Evolutionary conservation across 768 basidiomycete genomes (phyloP).

Genomic region (Auricularia sp.): DNA sequence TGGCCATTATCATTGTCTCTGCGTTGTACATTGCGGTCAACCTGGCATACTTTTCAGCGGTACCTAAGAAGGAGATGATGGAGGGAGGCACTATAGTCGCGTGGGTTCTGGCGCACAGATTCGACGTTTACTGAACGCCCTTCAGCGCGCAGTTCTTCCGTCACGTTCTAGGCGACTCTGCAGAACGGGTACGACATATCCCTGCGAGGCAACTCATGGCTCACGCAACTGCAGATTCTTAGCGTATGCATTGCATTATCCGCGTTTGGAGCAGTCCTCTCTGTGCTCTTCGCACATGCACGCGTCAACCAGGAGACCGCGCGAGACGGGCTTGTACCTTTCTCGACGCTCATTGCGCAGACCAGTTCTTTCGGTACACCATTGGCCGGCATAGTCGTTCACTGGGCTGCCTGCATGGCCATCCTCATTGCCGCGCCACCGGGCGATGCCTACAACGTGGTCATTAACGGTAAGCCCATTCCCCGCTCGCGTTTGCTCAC

Average conservation of each 20-base stretch:
- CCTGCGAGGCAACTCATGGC: neutral
- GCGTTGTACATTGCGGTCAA: constrained; percentile 55
- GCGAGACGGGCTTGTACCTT: constrained; percentile 59
- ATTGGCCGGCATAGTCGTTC: constrained; percentile 47
- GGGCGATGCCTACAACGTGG: constrained; percentile 67
- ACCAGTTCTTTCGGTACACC: constrained; percentile 65
- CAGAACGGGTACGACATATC: constrained; percentile 39
- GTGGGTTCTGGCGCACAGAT: constrained; percentile 26
- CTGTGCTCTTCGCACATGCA: constrained; percentile 55
- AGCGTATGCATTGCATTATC: constrained; percentile 56
- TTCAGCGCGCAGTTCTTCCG: constrained; percentile 61
- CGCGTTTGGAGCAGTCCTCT: constrained; percentile 51
- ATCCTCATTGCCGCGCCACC: constrained; percentile 50
- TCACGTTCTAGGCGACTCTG: constrained; percentile 53
- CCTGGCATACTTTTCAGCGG: constrained; percentile 64
- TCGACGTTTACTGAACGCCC: neutral
- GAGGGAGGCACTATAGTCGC: constrained; percentile 58
- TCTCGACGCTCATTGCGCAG: constrained; percentile 55
- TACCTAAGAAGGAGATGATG: constrained; percentile 59
- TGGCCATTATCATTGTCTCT: constrained; percentile 51
- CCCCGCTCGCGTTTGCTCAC: neutral
- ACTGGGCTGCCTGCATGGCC: constrained; percentile 48
- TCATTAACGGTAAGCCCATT: constrained; percentile 43
- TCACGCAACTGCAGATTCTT: constrained; percentile 31
- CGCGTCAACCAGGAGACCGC: constrained; percentile 71